phyloP scores from a whole-genome alignment of 108 stramenopile genomes.

The Conticribra guillardii region DNA sequence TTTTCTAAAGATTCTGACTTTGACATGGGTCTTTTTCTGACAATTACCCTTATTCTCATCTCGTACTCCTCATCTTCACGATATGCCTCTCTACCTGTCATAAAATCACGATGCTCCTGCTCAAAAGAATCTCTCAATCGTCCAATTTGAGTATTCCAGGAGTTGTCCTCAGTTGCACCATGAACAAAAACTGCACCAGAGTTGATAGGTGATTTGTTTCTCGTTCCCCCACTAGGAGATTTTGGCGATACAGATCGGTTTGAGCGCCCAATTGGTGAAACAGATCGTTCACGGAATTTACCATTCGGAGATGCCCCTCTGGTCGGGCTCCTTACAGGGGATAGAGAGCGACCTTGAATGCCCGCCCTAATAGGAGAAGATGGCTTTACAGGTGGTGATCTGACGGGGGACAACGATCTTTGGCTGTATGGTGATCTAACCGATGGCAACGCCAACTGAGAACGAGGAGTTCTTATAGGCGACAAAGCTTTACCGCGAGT shows the following conservation, averaged over 20 bases:
- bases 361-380: neutral
- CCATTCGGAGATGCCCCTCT: neutral
- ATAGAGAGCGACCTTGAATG: conserved; percentile 5
- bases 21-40: conserved; percentile 89
- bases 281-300: conserved; percentile 4
- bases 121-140: conserved; percentile 61
- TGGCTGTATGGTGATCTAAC: neutral
- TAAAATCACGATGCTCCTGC: conserved; percentile 60
- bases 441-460: neutral
- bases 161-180: conserved; percentile 53
- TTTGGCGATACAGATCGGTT: neutral
- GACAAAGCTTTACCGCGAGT: neutral
- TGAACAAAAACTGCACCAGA: conserved; percentile 50
- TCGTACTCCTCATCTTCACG: conserved; percentile 62
- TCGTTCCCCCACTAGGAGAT: conserved; percentile 4
- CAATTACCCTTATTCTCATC: conserved; percentile 88
- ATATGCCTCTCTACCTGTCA: conserved; percentile 18
- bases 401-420: neutral
- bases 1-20: conserved; percentile 58
- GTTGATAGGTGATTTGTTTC: conserved; percentile 19
- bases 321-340: conserved; percentile 1
- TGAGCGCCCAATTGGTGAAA: conserved; percentile 12
- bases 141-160: conserved; percentile 68
- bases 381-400: neutral
- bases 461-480: neutral